A percentile compares a stretch with the other conserved stretches of the same genome.
These are phyloP conservation scores for Penstemon davidsonii DNA, from an alignment of 257 asterid genomes.

Conservation along the genomic window DNA sequence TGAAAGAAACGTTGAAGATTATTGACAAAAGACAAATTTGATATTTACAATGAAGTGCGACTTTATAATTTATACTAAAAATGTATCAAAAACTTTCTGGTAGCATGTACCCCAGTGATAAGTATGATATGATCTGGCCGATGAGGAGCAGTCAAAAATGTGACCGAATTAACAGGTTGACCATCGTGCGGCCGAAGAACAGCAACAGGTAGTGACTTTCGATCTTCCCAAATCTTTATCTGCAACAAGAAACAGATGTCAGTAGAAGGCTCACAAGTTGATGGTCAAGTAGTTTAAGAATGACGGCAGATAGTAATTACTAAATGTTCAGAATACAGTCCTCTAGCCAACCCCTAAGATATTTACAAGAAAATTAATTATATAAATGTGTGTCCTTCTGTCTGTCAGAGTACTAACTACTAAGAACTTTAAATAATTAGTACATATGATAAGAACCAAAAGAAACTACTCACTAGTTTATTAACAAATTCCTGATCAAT, in stretches of 20 bases:
- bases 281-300: background rate
- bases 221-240: slow-evolving; percentile 98
- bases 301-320: too few species aligned
- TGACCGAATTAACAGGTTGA: slow-evolving; percentile 92
- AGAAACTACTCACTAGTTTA: too few species aligned
- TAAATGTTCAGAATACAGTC: too few species aligned
- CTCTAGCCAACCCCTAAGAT: too few species aligned
- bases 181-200: slow-evolving; percentile 92
- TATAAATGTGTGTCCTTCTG: too few species aligned
- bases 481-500: too few species aligned
- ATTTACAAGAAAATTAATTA: too few species aligned
- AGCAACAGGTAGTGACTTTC: slow-evolving; percentile 77
- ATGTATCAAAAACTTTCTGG: background rate
- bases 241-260: slow-evolving; percentile 39
- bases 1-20: background rate
- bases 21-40: background rate
- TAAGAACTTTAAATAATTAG: too few species aligned
- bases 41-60: background rate
- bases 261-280: slow-evolving; percentile 3
- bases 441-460: too few species aligned
- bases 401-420: too few species aligned
- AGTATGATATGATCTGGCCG: slow-evolving; percentile 93
- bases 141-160: slow-evolving; percentile 85
- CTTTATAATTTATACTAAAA: background rate
- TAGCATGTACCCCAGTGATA: slow-evolving; percentile 80